Base-by-base conservation (phyloP, 1,284 basidiomycete species). In the Ustilago esculenta region DNA sequence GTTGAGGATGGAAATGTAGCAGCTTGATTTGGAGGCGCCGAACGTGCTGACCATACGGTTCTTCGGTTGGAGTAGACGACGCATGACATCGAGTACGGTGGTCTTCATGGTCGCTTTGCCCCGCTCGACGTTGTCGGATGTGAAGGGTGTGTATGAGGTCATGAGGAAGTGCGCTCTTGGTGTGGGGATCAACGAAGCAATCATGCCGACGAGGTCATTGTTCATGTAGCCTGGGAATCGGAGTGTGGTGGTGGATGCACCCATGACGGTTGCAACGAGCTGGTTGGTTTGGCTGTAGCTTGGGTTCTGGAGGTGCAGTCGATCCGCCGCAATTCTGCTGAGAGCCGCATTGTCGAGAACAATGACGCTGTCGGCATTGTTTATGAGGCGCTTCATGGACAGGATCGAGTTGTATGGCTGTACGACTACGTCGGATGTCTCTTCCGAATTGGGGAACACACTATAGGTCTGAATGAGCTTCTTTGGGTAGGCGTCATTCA, bases 141-240 rank as follows among this genome's bases (percentile, higher is more conserved):
- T 97, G 83, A 98, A 98, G 0, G 96, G 95, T 4, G 96, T 99
- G 79, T 98, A 99, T 15, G 92, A 94, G n/a, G 96, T 98, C 91
- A 95, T 97, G 57, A 99, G 87, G 86, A 98, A 98, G 84, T 99
- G 96, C 78, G 94, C 98, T 49, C 95, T 87, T n/a, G 96, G 95
- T 10, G 96, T 98, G 3, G 96, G 96, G 73, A 98, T 98, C 49
- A 99, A 87, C 12, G 92, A 94, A 2, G 96, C 94, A 56, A 98
- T 91, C 76, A 99, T 97, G 23, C 94, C 93, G 69, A 97, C 76
- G 9, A 81, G 88, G 81, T 99, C 95, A 78, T 98, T 99, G 86
- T 98, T 98, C 95, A 98, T 98, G 84, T 98, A 98, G 46, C 93
- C 92, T 0, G 96, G 96, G 84, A 97, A 98, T 73, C 96, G 89